Evolutionary conservation across 257 asterid genomes (phyloP).

Genomic region (Cinchona pubescens): DNA sequence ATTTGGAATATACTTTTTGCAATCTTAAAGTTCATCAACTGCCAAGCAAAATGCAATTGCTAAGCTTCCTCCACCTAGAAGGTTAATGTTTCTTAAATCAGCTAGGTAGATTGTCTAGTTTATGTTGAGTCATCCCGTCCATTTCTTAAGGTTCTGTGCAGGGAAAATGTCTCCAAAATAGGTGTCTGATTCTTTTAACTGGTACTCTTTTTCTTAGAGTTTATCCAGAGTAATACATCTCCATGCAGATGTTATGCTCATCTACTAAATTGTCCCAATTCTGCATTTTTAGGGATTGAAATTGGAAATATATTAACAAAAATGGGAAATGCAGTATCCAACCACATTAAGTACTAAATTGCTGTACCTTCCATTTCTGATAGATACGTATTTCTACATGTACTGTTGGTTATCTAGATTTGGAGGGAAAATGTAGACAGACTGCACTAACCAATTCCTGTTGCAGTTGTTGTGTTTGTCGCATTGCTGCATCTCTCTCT

Average conservation of each 20-base stretch:
- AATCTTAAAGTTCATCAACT: not conserved
- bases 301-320: not conserved
- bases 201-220: not conserved
- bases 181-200: not conserved
- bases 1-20: not conserved
- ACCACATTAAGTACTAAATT: not conserved
- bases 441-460: conserved; percentile 45
- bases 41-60: not conserved
- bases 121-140: not conserved
- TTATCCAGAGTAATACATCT: too few species aligned
- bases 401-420: too few species aligned
- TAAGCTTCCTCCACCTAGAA: not conserved
- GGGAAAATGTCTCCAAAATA: not conserved
- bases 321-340: not conserved
- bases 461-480: conserved; percentile 41
- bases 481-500: conserved; percentile 44
- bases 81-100: not conserved
- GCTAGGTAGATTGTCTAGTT: not conserved
- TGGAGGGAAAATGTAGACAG: not conserved
- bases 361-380: not conserved
- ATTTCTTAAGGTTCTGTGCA: not conserved
- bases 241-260: not conserved
- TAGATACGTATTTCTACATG: not conserved
- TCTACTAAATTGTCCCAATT: not conserved
- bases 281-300: not conserved